phyloP scores from a whole-genome alignment of 2,329 filamentous ascomycete species.

The Sclerotinia borealis region DNA sequence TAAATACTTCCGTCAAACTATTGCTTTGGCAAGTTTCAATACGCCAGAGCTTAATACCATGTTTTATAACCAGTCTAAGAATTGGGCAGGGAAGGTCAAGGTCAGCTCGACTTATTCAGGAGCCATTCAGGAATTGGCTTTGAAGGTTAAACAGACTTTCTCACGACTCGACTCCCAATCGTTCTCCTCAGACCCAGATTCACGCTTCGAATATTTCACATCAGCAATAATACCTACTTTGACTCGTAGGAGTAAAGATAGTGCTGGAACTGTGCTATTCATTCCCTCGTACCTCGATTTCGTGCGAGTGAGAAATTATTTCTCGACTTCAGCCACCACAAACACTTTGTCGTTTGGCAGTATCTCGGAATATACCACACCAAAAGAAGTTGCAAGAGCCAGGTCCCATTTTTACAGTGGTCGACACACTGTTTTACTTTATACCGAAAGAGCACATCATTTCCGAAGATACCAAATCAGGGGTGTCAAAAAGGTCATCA shows the following conservation, averaged over 20 bases:
- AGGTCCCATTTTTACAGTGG: constrained; percentile 82
- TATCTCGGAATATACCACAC: constrained; percentile 81
- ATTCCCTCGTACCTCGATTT: constrained; percentile 94
- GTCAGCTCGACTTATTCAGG: constrained; percentile 62
- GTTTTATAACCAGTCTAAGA: constrained; percentile 69
- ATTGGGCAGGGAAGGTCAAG: constrained; percentile 74
- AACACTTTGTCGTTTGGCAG: constrained; percentile 63
- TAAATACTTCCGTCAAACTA: constrained; percentile 74
- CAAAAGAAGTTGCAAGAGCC: constrained; percentile 73
- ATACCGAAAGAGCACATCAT: constrained; percentile 94
- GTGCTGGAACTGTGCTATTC: constrained; percentile 74
- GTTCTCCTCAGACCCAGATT: constrained; percentile 72
- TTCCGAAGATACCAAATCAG: constrained; percentile 81
- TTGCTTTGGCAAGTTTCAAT: constrained; percentile 75
- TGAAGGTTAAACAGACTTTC: constrained; percentile 80
- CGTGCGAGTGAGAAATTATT: constrained; percentile 85
- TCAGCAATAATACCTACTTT: constrained; percentile 73
- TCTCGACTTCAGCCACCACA: constrained; percentile 62
- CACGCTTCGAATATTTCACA: constrained; percentile 86
- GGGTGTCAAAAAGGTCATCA: constrained; percentile 76
- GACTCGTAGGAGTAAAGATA: constrained; percentile 58
- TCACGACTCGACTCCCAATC: constrained; percentile 71
- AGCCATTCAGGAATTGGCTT: constrained; percentile 64
- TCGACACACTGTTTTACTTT: constrained; percentile 75
- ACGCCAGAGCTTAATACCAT: constrained; percentile 83